Evolutionary conservation across 345 rosid species (phyloP), one percentile per base, ranked within the genome.

Genomic region (Litchi chinensis): DNA sequence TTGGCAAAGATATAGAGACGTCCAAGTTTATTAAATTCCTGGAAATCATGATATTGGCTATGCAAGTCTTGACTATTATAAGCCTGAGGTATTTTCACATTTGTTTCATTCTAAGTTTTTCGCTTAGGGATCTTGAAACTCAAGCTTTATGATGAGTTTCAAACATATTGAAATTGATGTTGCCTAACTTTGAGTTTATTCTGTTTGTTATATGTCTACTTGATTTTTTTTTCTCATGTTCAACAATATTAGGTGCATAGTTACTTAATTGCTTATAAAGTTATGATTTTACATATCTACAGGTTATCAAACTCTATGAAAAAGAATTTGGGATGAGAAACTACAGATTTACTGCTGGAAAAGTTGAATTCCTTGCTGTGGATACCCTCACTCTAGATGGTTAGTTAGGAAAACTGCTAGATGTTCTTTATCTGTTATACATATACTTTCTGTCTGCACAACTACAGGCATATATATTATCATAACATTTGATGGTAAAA

Each of bases 41-140:
- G 98, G 98, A 82, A 93, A 93, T 88, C 98, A 93, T 82, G 98
- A 95, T 78, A 19, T 92, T 82, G 98, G 98, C 82, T 95, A 95
- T 85, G 84, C 90, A 69, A 80, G 87, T 79, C 80, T 90, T 65
- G 84, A 84, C 24, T 81, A 88, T 60, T 80, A 77, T 65, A 88
- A 79, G 66, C 91, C 84, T 62, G 88, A 91, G 85, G 98, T 93
- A 90, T 60, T 74, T 56, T 79, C 59, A 19, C 67, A 39, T 48
- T 54, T 54, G 16, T 8, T 26, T 50, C 54, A 71, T 28, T n/a
- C n/a, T n/a, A n/a, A n/a, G n/a, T n/a, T n/a, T n/a, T n/a, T n/a
- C n/a, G n/a, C n/a, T n/a, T n/a, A n/a, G n/a, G 59, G 21, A 24
- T 22, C 21, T 43, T 21, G 44, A 46, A n/a, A 44, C 41, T 32